phyloP scores from a whole-genome alignment of 495 filamentous ascomycete species.

The Copromyces sp. region DNA sequence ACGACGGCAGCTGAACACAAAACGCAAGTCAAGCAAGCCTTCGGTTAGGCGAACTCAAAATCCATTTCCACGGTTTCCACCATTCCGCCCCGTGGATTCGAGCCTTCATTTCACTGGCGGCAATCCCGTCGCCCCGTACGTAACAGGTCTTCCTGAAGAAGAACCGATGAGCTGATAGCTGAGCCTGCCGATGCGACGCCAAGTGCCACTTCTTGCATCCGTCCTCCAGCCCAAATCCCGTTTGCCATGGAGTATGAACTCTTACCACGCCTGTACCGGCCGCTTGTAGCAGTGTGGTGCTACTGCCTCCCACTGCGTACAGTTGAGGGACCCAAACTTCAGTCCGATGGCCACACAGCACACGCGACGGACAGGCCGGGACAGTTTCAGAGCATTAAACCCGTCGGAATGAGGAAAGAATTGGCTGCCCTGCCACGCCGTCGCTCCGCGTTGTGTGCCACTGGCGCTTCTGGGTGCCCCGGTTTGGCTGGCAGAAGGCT shows the following conservation, averaged over 20 bases:
- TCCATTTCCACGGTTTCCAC: background rate
- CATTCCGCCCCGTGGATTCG: background rate
- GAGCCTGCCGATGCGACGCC: background rate
- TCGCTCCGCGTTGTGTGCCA: background rate
- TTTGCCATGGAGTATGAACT: background rate
- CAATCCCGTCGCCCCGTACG: background rate
- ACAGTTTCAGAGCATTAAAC: background rate
- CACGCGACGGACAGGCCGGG: background rate
- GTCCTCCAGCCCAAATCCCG: background rate
- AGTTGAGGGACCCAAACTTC: background rate
- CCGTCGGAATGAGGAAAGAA: background rate
- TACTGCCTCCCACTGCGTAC: background rate
- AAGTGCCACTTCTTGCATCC: background rate
- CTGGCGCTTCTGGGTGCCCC: background rate
- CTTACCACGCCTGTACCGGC: background rate
- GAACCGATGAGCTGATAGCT: background rate
- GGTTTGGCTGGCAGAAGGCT: background rate
- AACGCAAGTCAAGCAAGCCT: background rate
- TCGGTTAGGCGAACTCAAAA: background rate
- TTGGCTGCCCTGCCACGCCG: background rate
- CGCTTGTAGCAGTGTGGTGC: background rate
- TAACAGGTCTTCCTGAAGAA: background rate
- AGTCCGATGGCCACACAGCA: background rate
- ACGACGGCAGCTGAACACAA: background rate
- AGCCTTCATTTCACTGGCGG: background rate